A percentile compares a stretch with the other conserved stretches of the same genome.
phyloP scores from a whole-genome alignment of 2,329 filamentous ascomycete species.

The Apiospora saccharicola region DNA sequence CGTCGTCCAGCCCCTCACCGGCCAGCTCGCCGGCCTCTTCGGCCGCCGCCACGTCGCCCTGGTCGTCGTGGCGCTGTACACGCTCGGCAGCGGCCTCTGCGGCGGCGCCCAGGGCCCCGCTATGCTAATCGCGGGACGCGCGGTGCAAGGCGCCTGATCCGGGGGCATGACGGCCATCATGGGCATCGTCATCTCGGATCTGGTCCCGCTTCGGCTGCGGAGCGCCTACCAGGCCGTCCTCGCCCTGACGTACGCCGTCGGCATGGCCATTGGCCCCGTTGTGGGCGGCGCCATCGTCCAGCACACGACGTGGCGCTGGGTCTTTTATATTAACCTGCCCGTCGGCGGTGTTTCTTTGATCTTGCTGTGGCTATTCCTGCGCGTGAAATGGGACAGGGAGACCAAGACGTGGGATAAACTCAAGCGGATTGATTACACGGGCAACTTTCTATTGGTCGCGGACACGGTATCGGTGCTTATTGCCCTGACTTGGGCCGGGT shows the following conservation, averaged over 20 bases:
- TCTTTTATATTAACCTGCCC: not conserved
- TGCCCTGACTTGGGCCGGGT: slow-evolving; percentile 28
- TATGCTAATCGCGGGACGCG: slow-evolving; percentile 15
- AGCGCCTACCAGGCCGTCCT: slow-evolving; percentile 21
- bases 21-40: slow-evolving; percentile 53
- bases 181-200: slow-evolving; percentile 18
- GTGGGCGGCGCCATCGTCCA: slow-evolving; percentile 12
- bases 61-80: slow-evolving; percentile 16
- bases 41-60: slow-evolving; percentile 47
- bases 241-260: not conserved
- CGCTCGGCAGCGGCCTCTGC: slow-evolving; percentile 24
- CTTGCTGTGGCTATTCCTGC: slow-evolving; percentile 34
- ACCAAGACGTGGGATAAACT: slow-evolving; percentile 25
- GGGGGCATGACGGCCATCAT: slow-evolving; percentile 22
- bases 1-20: slow-evolving; percentile 48
- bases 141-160: slow-evolving; percentile 18
- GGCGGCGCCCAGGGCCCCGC: not conserved
- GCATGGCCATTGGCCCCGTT: slow-evolving; percentile 19
- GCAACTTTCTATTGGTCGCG: slow-evolving; percentile 32
- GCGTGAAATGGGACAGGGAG: slow-evolving; percentile 28
- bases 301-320: not conserved
- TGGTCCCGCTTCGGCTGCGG: slow-evolving; percentile 17
- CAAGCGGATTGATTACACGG: slow-evolving; percentile 32
- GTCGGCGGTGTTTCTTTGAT: slow-evolving; percentile 39
- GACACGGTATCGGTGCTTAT: slow-evolving; percentile 27